Base-by-base conservation (phyloP, 768 basidiomycete genomes). In the Agaricus subrufescens region DNA sequence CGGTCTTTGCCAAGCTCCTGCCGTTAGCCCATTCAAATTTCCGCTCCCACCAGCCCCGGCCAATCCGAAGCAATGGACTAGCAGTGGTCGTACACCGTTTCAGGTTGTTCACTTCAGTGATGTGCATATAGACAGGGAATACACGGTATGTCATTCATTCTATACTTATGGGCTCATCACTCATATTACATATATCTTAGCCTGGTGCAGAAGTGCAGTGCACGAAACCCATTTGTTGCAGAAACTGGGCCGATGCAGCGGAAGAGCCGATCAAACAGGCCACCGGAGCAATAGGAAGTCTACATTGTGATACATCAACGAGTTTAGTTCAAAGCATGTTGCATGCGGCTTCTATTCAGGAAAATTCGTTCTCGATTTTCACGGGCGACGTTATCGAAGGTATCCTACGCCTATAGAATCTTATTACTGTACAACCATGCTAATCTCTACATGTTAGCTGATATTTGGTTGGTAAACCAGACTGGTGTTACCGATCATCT, bases 351-450 rank as follows among this genome's bases (percentile, higher is more conserved):
- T 67, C 76, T 38, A 52, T 63, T 5, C 61, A 69, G 40, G 67
- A 69, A 15, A 73, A 72, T 14, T 64, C 66, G 8, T 84, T 83
- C 63, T 75, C 80, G 4, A 76, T 87, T 34, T 86, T 85, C 61
- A 87, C 84, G 2, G 85, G 84, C 5, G 84, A 86, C 62, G 79
- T 85, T 5, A 75, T 85, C 4, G 83, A 85, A 67, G 79, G 83
- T 81, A 49, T 50, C 66, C 14, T 12, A 42, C 29, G 8, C 19
- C 30, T 37, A n/a, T 26, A 19, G 40, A 4, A 39, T 31, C 15
- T 12, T 0, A 27, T 1, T 19, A 10, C 12, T 8, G 8, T 4
- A 6, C 14, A 11, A 38, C 5, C 3, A 12, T 25, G 26, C 23
- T 49, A 23, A 50, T 10, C 7, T 8, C 4, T 23, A 29, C 25